Evolutionary conservation across 352 stramenopile genomes (phyloP), one percentile per base, ranked within the genome.

Genomic region (Pythium grandisporangium): DNA sequence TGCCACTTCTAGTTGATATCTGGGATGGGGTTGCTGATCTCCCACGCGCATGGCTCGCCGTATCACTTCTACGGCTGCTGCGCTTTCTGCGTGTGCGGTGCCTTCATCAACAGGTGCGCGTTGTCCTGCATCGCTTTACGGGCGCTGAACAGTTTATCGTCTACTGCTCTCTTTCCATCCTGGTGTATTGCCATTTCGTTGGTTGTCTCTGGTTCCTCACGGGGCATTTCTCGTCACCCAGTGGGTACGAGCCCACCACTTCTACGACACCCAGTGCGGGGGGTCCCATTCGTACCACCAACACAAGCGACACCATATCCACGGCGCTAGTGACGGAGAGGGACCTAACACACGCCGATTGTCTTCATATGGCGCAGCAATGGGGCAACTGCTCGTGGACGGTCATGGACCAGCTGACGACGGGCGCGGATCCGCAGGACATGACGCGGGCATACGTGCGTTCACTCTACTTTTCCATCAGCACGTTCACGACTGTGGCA

Each of bases 401-500:
- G 2, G 20, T 60, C 8, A 58, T 58, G 49, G 55, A 64, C 13
- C 32, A 37, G 10, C 48, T 60, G 42, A 51, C 59, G 32, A 2
- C 32, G 11, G 13, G 38, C 2, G 48, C 50, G 20, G 41, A 45
- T 1, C 20, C 45, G 6, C 39, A 27, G 3, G 44, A 60, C 20
- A 42, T 38, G 30, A 30, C 38, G 7, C 44, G 48, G 16, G 35
- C 47, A 6, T 64, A 53, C 32, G 30, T 64, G 5, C 55, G 55
- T 22, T 54, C 55, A 24, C n/a, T 64, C 6, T 64, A 64, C 17
- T 64, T 64, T 35, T 54, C 55, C 0, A 51, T 64, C 45, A 64
- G 55, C 37, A 64, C 55, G 3, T 60, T 64, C 41, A 60, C 55
- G 6, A 64, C 55, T 0, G 55, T 64, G 14, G 55, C 55, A 41